These are phyloP conservation scores for Podila minutissima DNA, from an alignment of 192 early-diverging fungal species.

Conservation along the genomic window DNA sequence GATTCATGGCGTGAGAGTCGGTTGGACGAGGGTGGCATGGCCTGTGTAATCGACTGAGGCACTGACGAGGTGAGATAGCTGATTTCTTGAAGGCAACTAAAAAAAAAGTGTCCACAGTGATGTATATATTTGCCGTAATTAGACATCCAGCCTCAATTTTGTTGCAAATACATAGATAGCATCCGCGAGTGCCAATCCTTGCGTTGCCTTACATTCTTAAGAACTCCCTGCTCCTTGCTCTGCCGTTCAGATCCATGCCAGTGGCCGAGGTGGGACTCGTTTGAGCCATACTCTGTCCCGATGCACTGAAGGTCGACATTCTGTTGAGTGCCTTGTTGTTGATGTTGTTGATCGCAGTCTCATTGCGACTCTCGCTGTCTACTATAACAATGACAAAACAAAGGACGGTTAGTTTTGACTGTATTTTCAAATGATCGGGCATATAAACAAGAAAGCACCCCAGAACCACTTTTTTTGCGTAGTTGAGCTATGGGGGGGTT, in stretches of 20 bases:
- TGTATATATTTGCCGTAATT: neutral
- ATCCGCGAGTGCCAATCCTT: neutral
- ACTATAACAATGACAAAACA: neutral
- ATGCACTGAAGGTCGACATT: conserved; percentile 39
- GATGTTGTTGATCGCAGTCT: neutral
- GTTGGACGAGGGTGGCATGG: conserved; percentile 25
- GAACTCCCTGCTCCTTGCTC: conserved; percentile 52
- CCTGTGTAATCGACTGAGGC: conserved; percentile 22
- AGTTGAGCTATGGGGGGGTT: no score
- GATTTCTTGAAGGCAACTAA: conserved; percentile 49
- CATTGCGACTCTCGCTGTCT: neutral
- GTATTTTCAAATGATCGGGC: no score
- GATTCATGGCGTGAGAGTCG: conserved; percentile 34
- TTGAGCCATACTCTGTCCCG: conserved; percentile 39
- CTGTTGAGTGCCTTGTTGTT: conserved; percentile 45
- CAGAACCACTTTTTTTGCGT: no score
- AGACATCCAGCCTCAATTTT: neutral
- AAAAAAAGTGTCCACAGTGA: neutral
- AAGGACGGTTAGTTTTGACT: neutral
- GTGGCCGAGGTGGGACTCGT: conserved; percentile 39
- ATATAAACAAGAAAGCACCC: no score
- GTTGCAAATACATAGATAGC: neutral
- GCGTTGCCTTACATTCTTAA: conserved; percentile 30
- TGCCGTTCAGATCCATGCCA: conserved; percentile 29
- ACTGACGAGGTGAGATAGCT: conserved; percentile 46